These are phyloP conservation scores for Zanthoxylum bungeanum DNA, from an alignment of 345 rosid genomes.

Conservation along the genomic window DNA sequence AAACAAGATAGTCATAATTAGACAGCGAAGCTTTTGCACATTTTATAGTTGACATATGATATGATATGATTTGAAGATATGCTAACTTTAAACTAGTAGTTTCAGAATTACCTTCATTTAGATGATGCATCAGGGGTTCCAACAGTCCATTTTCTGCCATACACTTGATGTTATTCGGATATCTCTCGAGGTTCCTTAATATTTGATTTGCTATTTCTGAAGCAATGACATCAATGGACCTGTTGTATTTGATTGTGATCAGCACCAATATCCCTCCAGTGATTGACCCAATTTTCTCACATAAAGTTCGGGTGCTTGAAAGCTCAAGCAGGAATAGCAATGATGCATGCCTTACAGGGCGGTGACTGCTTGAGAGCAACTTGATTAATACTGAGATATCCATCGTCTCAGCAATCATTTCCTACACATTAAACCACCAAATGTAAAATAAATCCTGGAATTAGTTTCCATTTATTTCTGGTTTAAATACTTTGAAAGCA, in stretches of 20 bases:
- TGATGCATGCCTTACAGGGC: constrained; percentile 46
- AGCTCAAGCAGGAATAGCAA: constrained; percentile 66
- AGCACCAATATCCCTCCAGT: constrained; percentile 76
- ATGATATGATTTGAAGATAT: not conserved
- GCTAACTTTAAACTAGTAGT: not conserved
- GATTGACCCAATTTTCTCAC: constrained; percentile 54
- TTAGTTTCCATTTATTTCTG: not conserved
- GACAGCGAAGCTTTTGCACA: not conserved
- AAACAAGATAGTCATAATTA: not conserved
- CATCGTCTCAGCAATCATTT: constrained; percentile 46
- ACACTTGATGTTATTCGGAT: constrained; percentile 55
- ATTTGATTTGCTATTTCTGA: constrained; percentile 58
- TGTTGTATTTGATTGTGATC: constrained; percentile 57
- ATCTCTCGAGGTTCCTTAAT: constrained; percentile 57
- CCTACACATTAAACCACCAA: constrained; percentile 39
- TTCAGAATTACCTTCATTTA: constrained; percentile 50
- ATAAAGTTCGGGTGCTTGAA: constrained; percentile 44
- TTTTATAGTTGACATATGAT: not conserved
- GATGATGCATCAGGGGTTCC: constrained; percentile 77
- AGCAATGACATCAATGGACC: constrained; percentile 44
- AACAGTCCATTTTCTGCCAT: constrained; percentile 90
- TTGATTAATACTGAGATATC: constrained; percentile 48
- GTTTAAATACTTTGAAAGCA: not conserved
- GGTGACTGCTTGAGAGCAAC: constrained; percentile 67
- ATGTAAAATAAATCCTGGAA: not conserved